Evolutionary conservation across 495 filamentous ascomycete species (phyloP), one percentile per base, ranked within the genome.

Genomic region (Tuber microsphaerosporum): DNA sequence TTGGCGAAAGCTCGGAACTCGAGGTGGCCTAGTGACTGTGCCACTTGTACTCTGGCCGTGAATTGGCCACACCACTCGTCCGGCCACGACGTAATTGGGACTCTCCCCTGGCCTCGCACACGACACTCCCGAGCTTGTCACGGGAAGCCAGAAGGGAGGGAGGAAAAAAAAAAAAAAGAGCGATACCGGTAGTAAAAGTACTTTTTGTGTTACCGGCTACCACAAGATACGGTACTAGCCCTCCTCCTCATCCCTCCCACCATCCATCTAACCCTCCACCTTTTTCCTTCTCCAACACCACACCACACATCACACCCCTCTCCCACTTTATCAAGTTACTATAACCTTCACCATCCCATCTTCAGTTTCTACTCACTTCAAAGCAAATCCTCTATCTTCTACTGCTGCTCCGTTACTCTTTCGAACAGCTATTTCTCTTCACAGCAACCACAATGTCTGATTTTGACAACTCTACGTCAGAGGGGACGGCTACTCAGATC

Each of bases 61-160:
- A 45, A 41, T 44, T 39, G 22, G 65, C 43, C 76, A 46, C 56
- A 70, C 43, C 69, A 70, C 72, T 19, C 31, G 22, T 69, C 65
- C 61, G 75, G 77, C 77, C 76, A 79, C 77, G 76, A 73, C 77
- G 77, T 79, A 79, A 79, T 79, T 41, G 45, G 61, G 71, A 44
- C 56, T 74, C 61, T 51, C 77, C 78, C 77, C 76, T 79, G 71
- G 70, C 68, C 72, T 70, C 75, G 56, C 75, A 75, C 73, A 75
- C 77, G 75, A 77, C 76, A 19, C 45, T 75, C 72, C n/a, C 48
- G 39, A 34, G 43, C n/a, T 74, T 68, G 44, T 71, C 37, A 34
- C 51, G 19, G n/a, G 46, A 71, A n/a, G 31, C 5, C 9, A 26
- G 12, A 4, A 61, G n/a, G n/a, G n/a, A 61, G n/a, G 1, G n/a